Conservation (phyloP, 1,284 basidiomycete species). For the Moesziomyces globuligerus region DNA sequence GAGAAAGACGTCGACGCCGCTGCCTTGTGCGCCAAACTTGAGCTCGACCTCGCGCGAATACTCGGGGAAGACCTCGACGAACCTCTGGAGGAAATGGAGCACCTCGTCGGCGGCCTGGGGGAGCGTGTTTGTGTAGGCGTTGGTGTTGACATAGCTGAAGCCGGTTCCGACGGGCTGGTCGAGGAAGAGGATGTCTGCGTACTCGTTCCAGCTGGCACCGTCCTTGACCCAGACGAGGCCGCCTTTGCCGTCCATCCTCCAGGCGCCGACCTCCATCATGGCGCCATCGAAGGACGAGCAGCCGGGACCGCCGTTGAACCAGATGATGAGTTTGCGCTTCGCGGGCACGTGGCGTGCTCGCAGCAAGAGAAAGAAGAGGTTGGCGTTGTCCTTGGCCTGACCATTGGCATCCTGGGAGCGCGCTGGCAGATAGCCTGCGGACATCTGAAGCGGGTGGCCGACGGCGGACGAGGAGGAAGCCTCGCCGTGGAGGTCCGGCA, state of each 20-base stretch:
- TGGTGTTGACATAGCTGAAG: conserved; percentile 86
- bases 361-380: conserved; percentile 89
- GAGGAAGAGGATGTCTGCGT: conserved; percentile 94
- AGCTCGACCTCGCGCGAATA: conserved; percentile 70
- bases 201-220: conserved; percentile 98
- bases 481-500: conserved; percentile 44
- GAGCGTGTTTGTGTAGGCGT: conserved; percentile 78
- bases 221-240: conserved; percentile 75
- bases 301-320: conserved; percentile 97
- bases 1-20: conserved; percentile 77
- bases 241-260: conserved; percentile 78
- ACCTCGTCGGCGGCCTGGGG: conserved; percentile 81
- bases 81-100: conserved; percentile 83
- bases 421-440: conserved; percentile 62
- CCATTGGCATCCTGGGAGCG: conserved; percentile 19
- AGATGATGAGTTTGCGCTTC: conserved; percentile 87
- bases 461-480: conserved; percentile 21
- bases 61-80: conserved; percentile 91
- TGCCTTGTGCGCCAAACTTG: conserved; percentile 64
- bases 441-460: conserved; percentile 47
- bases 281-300: conserved; percentile 97
- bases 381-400: conserved; percentile 71
- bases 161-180: conserved; percentile 98
- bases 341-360: conserved; percentile 88
- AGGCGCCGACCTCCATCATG: conserved; percentile 97